Evolutionary conservation across 345 rosid species (phyloP), one percentile per base, ranked within the genome.

Genomic region (Eucalyptus victrix): DNA sequence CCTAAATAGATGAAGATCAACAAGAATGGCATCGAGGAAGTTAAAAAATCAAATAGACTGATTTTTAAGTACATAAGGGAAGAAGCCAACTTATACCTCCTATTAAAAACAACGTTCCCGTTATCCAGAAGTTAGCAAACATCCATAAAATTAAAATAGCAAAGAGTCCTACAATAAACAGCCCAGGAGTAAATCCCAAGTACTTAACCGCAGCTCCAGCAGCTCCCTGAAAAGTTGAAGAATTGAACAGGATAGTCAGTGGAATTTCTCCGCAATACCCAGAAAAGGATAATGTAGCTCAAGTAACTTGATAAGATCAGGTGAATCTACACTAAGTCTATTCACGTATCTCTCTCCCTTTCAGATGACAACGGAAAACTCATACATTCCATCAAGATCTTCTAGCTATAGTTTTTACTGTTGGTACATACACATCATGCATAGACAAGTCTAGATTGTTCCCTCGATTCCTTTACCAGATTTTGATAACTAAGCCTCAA

Each of bases 91-190:
- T 87, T 28, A 51, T 96, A 96, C 99, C 99, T 96, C 99, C 99
- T 87, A 98, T 94, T 89, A 97, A 92, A 94, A 97, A 97, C 90
- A 98, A 93, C 72, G 97, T 93, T 90, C 99, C 99, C 8, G 99
- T 95, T 92, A 98, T 97, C 99, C 99, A 98, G 92, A 97, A 96
- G 96, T 96, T 98, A 90, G 99, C 99, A 90, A 93, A 96, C 99
- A 97, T 97, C 99, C 99, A 97, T 85, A 98, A 91, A 90, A 96
- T 92, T 92, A 97, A 92, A 91, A 97, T 98, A 47, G 96, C 95
- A 91, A 96, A 96, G 49, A 96, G 90, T 45, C 99, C 99, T 53
- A 95, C 97, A 44, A 98, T 96, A 91, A 96, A 98, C 89, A 98
- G 96, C 42, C 99, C 99, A 89, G 99, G 98, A 92, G 98, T 98